Evolutionary conservation across 83 land plant genomes (phyloP), one percentile per base, ranked within the genome.

Genomic region (Thuja plicata): DNA sequence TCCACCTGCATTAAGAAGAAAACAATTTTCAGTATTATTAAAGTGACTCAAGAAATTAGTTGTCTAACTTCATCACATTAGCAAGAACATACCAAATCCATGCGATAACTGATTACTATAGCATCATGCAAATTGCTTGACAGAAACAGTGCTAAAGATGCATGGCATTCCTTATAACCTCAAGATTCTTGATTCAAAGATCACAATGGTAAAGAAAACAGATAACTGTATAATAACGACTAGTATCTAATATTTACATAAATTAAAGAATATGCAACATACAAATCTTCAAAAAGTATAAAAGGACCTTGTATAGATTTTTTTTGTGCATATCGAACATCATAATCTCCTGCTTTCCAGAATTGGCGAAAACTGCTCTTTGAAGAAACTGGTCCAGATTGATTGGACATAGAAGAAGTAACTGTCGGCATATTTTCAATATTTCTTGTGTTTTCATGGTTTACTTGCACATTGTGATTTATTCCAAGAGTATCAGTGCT

Each of bases 1-100:
- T 35, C 87, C 88, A 62, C 93, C 99, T 97, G 91, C 54, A 88
- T 45, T n/a, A 87, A 8, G 9, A 54, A 57, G 10, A 86, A 27
- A 9, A 13, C 16, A 21, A 37, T 17, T 57, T 37, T 55, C 10
- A 16, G 57, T 46, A 86, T 27, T 30, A 46, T 13, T 43, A 13
- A n/a, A 10, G 48, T 83, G 46, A 24, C 50, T 19, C n/a, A n/a
- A 83, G n/a, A 6, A 82, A 45, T 82, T 45, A 83, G 21, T 43
- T 83, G 48, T 74, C n/a, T 74, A 34, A 34, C 16, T 74, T 10
- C 78, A 34, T 74, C 34, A 35, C 78, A 74, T 34, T 74, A 34
- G 71, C 50, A 86, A 57, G 43, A 66, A 7, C 71, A 7, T 27
- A 7, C 30, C n/a, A 66, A 8, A 66, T 66, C n/a, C 71, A 27